Evolutionary conservation across 257 asterid species (phyloP), one percentile per base, ranked within the genome.

Genomic region (Capsicum baccatum): DNA sequence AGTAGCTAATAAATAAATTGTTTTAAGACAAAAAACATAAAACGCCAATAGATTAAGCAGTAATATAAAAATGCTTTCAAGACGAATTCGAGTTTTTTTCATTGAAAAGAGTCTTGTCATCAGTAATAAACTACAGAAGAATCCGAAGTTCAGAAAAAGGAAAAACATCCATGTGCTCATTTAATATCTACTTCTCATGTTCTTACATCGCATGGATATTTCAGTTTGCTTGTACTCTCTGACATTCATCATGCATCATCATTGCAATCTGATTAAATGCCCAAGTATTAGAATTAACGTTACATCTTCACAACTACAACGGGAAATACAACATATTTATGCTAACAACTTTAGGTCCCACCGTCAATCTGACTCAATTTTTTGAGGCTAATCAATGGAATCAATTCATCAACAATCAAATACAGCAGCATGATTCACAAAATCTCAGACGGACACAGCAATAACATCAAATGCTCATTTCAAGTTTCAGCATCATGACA

Each of bases 161-260:
- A 83, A 80, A 87, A 70, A 19, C 67, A 47, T 80, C 54, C 81
- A 82, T 81, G 85, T 78, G 47, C 86, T 83, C 87, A 89, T 74
- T 90, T 81, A 63, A 42, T 89, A 84, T 86, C 79, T 80, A 88
- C n/a, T 76, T 87, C 85, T 79, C 87, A 88, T 85, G 86, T 86
- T 86, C 86, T 88, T 86, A 89, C 88, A 85, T 81, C 71, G 58
- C 84, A 83, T 56, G 89, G 67, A 84, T 80, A 87, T 79, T 89
- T 87, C 82, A 87, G 91, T 88, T 81, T 83, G 78, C 89, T 50
- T 58, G 89, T 80, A 89, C 83, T 92, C 87, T 84, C 93, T 91
- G 85, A 86, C 88, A 88, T 86, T 90, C 92, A 91, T 93, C 94
- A 93, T 90, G 90, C 94, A 89, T 90, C 95, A 84, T 92, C 92